phyloP scores from a whole-genome alignment of 495 filamentous ascomycete species.

The Immersiella caudata region DNA sequence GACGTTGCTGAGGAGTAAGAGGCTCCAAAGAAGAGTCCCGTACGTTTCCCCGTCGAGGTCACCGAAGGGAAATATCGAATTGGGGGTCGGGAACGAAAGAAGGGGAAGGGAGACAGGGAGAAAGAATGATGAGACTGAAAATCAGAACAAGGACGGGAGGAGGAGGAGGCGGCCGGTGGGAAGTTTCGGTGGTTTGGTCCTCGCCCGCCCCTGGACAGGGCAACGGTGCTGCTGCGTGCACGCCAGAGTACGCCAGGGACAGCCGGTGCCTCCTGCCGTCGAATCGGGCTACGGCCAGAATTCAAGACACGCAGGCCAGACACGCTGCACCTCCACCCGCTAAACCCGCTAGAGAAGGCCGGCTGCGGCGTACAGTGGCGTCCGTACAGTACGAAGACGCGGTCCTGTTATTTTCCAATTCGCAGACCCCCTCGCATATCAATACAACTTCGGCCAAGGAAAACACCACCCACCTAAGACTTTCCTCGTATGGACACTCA shows the following conservation, averaged over 20 bases:
- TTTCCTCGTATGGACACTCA: not conserved
- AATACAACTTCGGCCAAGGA: not conserved
- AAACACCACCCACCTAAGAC: conserved; percentile 11
- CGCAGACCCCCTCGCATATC: conserved; percentile 7
- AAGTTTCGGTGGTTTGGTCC: conserved; percentile 27
- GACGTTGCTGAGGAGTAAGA: conserved; percentile 20
- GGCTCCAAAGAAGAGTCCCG: conserved; percentile 15
- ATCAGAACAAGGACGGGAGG: conserved; percentile 39
- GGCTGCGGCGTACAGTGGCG: conserved; percentile 17
- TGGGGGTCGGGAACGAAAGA: conserved; percentile 24
- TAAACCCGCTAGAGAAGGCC: conserved; percentile 24
- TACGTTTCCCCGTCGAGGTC: conserved; percentile 11
- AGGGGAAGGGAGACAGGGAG: conserved; percentile 36
- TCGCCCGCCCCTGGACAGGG: conserved; percentile 23
- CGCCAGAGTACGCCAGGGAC: conserved; percentile 31
- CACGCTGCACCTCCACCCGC: conserved; percentile 19
- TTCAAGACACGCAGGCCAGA: conserved; percentile 29
- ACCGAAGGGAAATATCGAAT: conserved; percentile 22
- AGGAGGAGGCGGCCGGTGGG: conserved; percentile 31
- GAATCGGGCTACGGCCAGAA: conserved; percentile 30
- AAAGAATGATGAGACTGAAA: conserved; percentile 48
- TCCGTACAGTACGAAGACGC: conserved; percentile 21
- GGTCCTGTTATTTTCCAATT: conserved; percentile 17
- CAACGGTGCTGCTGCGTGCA: conserved; percentile 28
- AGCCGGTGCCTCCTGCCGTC: conserved; percentile 29